phyloP scores from a whole-genome alignment of 768 basidiomycete species.

The Xerocomus spinulosus region DNA sequence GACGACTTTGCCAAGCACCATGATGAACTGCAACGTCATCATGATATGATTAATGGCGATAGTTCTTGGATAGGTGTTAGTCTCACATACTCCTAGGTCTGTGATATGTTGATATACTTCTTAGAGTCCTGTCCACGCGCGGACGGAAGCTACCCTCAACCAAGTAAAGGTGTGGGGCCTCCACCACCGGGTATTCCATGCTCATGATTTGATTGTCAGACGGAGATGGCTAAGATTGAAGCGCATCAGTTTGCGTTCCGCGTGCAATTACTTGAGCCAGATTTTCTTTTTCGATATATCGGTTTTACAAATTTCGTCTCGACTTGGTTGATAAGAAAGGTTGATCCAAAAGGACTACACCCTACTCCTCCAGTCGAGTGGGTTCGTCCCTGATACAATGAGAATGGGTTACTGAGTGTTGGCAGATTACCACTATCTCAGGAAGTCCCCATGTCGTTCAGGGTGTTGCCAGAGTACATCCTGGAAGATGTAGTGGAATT shows the following conservation, averaged over 20 bases:
- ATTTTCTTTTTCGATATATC: constrained; percentile 71
- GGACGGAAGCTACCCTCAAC: constrained; percentile 73
- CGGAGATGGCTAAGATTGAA: constrained; percentile 64
- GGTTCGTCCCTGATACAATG: constrained; percentile 25
- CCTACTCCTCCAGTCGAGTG: constrained; percentile 67
- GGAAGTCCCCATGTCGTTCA: constrained; percentile 81
- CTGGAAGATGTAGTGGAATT: constrained; percentile 93
- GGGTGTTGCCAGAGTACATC: constrained; percentile 88
- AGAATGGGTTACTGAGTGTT: constrained; percentile 3
- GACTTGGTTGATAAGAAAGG: constrained; percentile 89
- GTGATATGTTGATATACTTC: not conserved
- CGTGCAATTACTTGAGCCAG: constrained; percentile 83
- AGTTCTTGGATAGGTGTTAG: constrained; percentile 80
- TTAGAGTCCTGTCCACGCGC: constrained; percentile 68
- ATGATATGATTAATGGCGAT: constrained; percentile 72
- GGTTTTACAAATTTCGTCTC: constrained; percentile 88
- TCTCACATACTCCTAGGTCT: constrained; percentile 3
- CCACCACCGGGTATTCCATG: not conserved
- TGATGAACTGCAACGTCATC: constrained; percentile 71
- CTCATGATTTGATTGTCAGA: constrained; percentile 33
- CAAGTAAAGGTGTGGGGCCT: constrained; percentile 70
- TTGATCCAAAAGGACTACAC: constrained; percentile 75
- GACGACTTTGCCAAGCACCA: constrained; percentile 69
- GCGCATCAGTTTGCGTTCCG: constrained; percentile 77
- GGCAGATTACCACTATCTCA: constrained; percentile 79